Conservation (phyloP, 208 protist species). For the Borovskyia barvae region DNA sequence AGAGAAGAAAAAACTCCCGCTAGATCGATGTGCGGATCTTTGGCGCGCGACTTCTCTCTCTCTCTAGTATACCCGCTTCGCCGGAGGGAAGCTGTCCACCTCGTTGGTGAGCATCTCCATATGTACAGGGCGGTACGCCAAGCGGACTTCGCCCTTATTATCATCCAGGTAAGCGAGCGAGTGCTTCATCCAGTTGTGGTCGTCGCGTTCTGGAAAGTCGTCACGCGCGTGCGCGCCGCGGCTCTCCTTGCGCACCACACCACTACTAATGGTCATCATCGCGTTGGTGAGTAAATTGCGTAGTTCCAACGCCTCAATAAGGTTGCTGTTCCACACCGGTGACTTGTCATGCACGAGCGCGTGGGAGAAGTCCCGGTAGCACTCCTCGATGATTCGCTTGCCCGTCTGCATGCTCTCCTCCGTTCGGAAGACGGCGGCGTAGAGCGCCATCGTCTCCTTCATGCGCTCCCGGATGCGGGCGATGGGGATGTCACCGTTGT, state of each 20-base stretch:
- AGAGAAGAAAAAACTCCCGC: neutral
- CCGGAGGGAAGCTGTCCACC: slow-evolving; percentile 78
- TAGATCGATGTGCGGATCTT: slow-evolving; percentile 2
- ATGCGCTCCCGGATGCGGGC: slow-evolving; percentile 95
- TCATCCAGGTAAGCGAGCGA: slow-evolving; percentile 96
- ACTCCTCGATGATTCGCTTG: slow-evolving; percentile 91
- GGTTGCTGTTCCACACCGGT: slow-evolving; percentile 96
- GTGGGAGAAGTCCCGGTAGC: slow-evolving; percentile 92
- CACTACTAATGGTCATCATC: slow-evolving; percentile 93
- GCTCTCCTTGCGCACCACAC: slow-evolving; percentile 95
- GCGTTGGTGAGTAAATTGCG: slow-evolving; percentile 97
- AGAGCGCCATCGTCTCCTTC: slow-evolving; percentile 97
- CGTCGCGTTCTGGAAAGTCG: slow-evolving; percentile 96
- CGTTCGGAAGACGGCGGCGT: slow-evolving; percentile 96
- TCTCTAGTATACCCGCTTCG: slow-evolving; percentile 92
- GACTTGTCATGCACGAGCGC: slow-evolving; percentile 94
- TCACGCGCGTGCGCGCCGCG: slow-evolving; percentile 98
- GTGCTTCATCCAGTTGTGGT: slow-evolving; percentile 99
- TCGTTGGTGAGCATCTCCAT: slow-evolving; percentile 92
- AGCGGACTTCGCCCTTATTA: slow-evolving; percentile 83
- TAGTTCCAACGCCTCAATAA: slow-evolving; percentile 98
- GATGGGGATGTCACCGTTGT: slow-evolving; percentile 91
- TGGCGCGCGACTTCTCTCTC: neutral
- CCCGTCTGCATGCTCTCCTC: slow-evolving; percentile 93
- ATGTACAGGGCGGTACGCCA: slow-evolving; percentile 95